Evolutionary conservation across 257 asterid genomes (phyloP).

Genomic region (Solanum paucissectum): DNA sequence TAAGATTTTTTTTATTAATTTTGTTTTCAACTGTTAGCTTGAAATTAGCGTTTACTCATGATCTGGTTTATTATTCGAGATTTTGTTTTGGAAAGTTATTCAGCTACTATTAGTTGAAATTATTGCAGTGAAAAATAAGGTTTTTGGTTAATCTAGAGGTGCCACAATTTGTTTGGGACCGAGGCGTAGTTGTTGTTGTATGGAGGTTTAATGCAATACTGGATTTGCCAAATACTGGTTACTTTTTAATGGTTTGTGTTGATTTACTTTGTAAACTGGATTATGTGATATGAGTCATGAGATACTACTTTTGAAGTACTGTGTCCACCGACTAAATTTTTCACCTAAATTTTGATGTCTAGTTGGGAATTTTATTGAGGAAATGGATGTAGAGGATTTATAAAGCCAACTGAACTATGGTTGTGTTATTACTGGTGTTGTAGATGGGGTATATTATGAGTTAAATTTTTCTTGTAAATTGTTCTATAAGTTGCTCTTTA

Average conservation of each 20-base stretch:
- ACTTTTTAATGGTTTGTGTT: neutral
- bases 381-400: neutral
- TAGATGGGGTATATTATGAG: neutral
- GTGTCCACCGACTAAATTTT: neutral
- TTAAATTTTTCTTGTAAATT: neutral
- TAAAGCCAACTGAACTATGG: neutral
- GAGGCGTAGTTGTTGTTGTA: neutral
- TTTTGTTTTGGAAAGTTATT: neutral
- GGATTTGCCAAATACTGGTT: neutral
- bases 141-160: neutral
- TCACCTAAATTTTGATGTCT: neutral
- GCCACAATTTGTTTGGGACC: neutral
- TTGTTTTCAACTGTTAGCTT: neutral
- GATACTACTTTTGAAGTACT: neutral
- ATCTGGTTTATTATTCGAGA: neutral
- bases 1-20: neutral
- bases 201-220: neutral
- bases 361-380: neutral
- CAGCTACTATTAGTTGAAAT: neutral
- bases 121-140: neutral
- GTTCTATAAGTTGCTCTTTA: neutral
- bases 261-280: neutral
- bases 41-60: neutral
- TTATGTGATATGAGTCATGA: neutral
- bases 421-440: neutral